Evolutionary conservation across 1,284 basidiomycete species (phyloP), one percentile per base, ranked within the genome.

Genomic region (Leccinum pallidistipes): DNA sequence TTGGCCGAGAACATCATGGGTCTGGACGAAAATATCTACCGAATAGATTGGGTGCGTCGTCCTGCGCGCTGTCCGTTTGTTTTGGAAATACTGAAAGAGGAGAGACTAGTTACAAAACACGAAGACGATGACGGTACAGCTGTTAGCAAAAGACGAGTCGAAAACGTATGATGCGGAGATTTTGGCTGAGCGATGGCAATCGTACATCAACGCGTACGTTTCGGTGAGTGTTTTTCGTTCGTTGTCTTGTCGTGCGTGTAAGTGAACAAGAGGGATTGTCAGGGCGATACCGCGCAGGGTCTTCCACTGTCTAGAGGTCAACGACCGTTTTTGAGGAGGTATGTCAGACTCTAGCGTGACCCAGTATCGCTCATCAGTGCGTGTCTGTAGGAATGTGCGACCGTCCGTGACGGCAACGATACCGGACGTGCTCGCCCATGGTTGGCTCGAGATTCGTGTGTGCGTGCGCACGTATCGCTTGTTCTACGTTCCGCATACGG

Each of bases 11-110:
- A 86, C 55, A 84, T 94, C 7, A 77, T 97, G 50, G 93, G 92
- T 1, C 83, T 88, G 1, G 95, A 98, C 60, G 97, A 98, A 75
- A 95, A 93, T 72, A 79, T 98, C 16, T 98, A 93, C 81, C 85
- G 94, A 21, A 86, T 98, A 53, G 95, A 96, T 77, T 97, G 94
- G 91, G 93, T 95, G 70, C 59, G 86, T 78, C 8, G 16, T 55
- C 27, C 11, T 29, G 29, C 27, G 27, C 11, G 2, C 12, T 16
- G 2, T 31, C 24, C 6, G 38, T 40, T 16, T 5, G 32, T 24
- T 4, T 29, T 27, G 50, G 16, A 27, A 5, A 56, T 64, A 66
- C n/a, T 52, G 9, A 55, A 69, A 49, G 64, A 58, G 16, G 53
- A 40, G 27, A 16, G 34, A 12, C 5, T 67, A 95, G 94, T 78